These are phyloP conservation scores for Parafenestella ontariensis DNA, from an alignment of 2,329 filamentous ascomycete species.

Conservation along the genomic window DNA sequence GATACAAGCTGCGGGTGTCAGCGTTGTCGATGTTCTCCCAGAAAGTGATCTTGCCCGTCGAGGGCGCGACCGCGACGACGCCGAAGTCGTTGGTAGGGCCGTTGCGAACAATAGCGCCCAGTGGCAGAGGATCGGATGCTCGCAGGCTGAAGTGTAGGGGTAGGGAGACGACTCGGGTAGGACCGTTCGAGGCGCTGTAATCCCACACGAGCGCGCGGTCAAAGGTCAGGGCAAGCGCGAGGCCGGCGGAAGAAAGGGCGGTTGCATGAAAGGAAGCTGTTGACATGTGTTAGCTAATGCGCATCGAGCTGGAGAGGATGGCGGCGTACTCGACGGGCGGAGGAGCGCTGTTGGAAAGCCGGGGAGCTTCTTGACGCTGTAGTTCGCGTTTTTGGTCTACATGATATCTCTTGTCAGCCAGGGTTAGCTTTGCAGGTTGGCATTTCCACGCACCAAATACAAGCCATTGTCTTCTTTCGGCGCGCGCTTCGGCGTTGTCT, in stretches of 20 bases:
- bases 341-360: constrained; percentile 80
- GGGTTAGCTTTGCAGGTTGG: not conserved
- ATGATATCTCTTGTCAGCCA: constrained; percentile 12
- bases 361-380: constrained; percentile 83
- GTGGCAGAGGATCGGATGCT: constrained; percentile 74
- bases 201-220: constrained; percentile 90
- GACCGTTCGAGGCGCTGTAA: constrained; percentile 70
- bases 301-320: constrained; percentile 15
- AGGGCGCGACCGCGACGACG: constrained; percentile 83
- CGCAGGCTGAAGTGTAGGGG: constrained; percentile 76
- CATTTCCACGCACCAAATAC: constrained; percentile 64
- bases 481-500: constrained; percentile 57
- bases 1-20: constrained; percentile 81
- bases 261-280: constrained; percentile 48
- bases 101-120: constrained; percentile 82
- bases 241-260: constrained; percentile 66
- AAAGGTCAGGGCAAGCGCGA: constrained; percentile 81
- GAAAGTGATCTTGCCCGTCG: constrained; percentile 84
- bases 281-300: constrained; percentile 22
- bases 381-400: constrained; percentile 83
- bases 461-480: constrained; percentile 72
- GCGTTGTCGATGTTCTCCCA: constrained; percentile 96
- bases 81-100: constrained; percentile 82
- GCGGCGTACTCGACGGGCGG: constrained; percentile 67
- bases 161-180: constrained; percentile 77